phyloP scores from a whole-genome alignment of 2,329 filamentous ascomycete species.

The Exophiala viscosa region DNA sequence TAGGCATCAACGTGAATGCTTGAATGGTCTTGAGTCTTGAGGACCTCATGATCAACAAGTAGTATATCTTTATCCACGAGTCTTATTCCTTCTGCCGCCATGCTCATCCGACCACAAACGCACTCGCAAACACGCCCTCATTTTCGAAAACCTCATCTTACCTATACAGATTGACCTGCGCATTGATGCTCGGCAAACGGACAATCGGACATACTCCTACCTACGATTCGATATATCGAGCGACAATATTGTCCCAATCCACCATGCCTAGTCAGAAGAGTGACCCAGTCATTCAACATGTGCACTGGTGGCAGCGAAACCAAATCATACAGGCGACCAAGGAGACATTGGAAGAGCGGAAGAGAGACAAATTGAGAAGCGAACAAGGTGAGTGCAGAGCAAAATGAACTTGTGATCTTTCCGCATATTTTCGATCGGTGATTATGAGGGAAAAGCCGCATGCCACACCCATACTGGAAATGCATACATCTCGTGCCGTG shows the following conservation, averaged over 20 bases:
- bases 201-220: too few species aligned
- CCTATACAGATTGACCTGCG: too few species aligned
- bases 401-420: not conserved
- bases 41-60: not conserved
- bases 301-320: conserved; percentile 18
- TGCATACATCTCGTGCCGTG: too few species aligned
- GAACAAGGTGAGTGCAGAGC: conserved; percentile 8
- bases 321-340: conserved; percentile 14
- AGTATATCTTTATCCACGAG: too few species aligned
- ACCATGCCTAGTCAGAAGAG: conserved; percentile 6
- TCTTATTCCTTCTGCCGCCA: not conserved
- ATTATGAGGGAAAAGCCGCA: not conserved
- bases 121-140: too few species aligned
- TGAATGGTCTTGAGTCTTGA: not conserved
- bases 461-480: too few species aligned
- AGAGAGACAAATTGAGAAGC: conserved; percentile 11
- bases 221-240: not conserved
- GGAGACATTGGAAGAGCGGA: conserved; percentile 14
- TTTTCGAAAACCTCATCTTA: too few species aligned
- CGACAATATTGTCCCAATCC: not conserved
- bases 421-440: not conserved
- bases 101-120: too few species aligned
- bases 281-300: not conserved
- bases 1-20: too few species aligned
- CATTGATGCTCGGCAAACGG: too few species aligned